Percentiles rank a stretch among this genome's conserved stretches.
Conservation (phyloP, 163 green algal genomes). For the Scenedesmus sp. region DNA sequence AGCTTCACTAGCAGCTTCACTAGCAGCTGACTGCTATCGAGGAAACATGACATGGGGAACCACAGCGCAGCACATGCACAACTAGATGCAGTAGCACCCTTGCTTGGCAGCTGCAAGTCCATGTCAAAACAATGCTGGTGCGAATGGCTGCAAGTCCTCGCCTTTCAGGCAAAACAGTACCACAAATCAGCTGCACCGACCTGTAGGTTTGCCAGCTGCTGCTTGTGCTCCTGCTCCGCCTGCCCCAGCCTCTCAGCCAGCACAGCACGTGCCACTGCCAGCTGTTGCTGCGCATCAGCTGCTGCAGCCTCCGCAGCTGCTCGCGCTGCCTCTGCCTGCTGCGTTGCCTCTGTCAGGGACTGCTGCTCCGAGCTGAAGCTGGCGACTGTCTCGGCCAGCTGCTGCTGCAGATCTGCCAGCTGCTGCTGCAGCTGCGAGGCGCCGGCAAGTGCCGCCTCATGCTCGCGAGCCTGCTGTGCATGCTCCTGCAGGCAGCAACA, state of each 20-base stretch:
- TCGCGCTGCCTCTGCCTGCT: neutral
- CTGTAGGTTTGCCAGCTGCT: conserved; percentile 23
- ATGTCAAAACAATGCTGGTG: no score
- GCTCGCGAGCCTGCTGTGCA: neutral
- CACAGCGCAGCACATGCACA: no score
- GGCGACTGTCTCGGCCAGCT: neutral
- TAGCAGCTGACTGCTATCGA: no score
- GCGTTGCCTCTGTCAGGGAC: neutral
- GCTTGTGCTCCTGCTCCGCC: conserved; percentile 7
- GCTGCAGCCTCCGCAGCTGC: conserved; percentile 7
- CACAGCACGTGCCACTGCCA: conserved; percentile 2
- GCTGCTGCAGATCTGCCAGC: conserved; percentile 31
- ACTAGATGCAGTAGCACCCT: no score
- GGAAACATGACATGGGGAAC: no score
- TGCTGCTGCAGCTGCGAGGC: conserved; percentile 21
- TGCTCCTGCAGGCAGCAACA: neutral
- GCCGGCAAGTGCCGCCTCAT: neutral
- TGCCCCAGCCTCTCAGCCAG: conserved; percentile 5
- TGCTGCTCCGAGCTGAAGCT: conserved; percentile 10
- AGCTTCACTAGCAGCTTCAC: neutral
- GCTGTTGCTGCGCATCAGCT: conserved; percentile 7
- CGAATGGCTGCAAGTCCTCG: no score
- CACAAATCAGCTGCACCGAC: neutral
- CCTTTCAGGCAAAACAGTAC: no score
- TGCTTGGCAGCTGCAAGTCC: no score